phyloP scores from a whole-genome alignment of 2,329 filamentous ascomycete species.

The Alternaria atra region DNA sequence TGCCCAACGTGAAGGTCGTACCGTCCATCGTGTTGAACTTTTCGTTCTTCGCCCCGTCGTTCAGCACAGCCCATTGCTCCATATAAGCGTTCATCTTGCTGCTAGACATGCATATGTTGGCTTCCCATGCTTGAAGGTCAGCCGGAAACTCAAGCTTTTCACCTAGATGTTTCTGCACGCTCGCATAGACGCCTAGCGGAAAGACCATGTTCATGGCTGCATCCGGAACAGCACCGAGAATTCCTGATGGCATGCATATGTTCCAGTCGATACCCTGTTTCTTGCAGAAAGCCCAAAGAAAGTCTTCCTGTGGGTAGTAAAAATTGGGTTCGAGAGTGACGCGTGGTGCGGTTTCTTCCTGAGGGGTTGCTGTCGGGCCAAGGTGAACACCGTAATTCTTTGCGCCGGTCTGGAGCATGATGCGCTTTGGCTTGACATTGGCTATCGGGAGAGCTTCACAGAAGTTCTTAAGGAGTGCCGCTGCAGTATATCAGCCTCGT shows the following conservation, averaged over 20 bases:
- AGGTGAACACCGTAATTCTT: conserved; percentile 64
- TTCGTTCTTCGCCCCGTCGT: conserved; percentile 53
- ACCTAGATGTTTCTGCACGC: conserved; percentile 56
- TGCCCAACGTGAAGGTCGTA: conserved; percentile 57
- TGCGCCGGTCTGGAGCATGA: conserved; percentile 62
- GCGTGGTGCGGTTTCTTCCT: conserved; percentile 58
- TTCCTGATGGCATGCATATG: conserved; percentile 59
- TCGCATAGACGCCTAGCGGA: conserved; percentile 61
- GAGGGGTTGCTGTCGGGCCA: conserved; percentile 55
- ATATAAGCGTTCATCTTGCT: conserved; percentile 61
- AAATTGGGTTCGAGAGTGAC: conserved; percentile 61
- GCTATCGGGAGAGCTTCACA: conserved; percentile 55
- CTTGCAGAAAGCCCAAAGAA: conserved; percentile 56
- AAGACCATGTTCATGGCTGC: conserved; percentile 61
- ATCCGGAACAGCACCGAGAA: conserved; percentile 60
- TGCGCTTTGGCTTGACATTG: conserved; percentile 55
- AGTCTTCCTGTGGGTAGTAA: conserved; percentile 65
- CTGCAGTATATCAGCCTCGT: conserved; percentile 13
- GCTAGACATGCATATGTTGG: conserved; percentile 53
- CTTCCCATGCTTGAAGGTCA: conserved; percentile 57
- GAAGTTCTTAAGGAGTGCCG: conserved; percentile 59
- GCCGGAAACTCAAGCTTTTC: conserved; percentile 56
- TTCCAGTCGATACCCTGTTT: conserved; percentile 55
- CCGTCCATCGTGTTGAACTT: conserved; percentile 62
- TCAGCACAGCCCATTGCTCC: conserved; percentile 62